Base-by-base conservation (phyloP, 2,329 filamentous ascomycete species). In the Colletotrichum melonis region DNA sequence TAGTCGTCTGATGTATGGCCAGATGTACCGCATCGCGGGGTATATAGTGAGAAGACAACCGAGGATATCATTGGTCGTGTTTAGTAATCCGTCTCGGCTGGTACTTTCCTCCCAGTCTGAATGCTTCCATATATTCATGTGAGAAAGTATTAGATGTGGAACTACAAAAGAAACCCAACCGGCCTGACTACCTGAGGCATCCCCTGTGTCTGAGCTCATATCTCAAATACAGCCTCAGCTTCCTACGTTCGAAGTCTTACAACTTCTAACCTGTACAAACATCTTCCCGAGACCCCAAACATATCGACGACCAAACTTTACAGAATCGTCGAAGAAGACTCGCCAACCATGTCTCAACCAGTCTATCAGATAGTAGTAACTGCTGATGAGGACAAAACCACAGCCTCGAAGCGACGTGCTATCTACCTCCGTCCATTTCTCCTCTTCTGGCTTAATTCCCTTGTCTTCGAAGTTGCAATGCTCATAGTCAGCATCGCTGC, bases 381-480 rank as follows among this genome's bases (percentile, higher is more conserved):
- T 7, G 6, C 42, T 49, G 42, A 49, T 3, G 42, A 49, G 42
- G 42, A 49, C 19, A 49, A 49, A 49, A 1, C 6, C 16, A n/a
- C 42, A n/a, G 63, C 63, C 24, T 66, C 35, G 2, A 66, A 66
- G 22, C 35, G 63, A 12, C 54, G 35, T 46, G 54, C 35, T 24
- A 30, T 66, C 35, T 66, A 58, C 54, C 35, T 58, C 3, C 63
- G 63, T 2, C 54, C 63, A 30, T 66, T 66, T 35, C 12, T 66
- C 4, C 54, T 49, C 2, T 58, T 66, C 54, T 66, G 55, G 35
- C 24, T 49, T 32, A 58, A 66, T 24, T 66, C 32, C 16, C 26
- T 58, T 11, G 42, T 66, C 63, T 66, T 66, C 26, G 24, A 66
- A 32, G 54, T 58, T 19, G 19, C 12, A 14, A 66, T 66, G 63